phyloP scores from a whole-genome alignment of 73 alveolate species.

The Symbiodinium natans region DNA sequence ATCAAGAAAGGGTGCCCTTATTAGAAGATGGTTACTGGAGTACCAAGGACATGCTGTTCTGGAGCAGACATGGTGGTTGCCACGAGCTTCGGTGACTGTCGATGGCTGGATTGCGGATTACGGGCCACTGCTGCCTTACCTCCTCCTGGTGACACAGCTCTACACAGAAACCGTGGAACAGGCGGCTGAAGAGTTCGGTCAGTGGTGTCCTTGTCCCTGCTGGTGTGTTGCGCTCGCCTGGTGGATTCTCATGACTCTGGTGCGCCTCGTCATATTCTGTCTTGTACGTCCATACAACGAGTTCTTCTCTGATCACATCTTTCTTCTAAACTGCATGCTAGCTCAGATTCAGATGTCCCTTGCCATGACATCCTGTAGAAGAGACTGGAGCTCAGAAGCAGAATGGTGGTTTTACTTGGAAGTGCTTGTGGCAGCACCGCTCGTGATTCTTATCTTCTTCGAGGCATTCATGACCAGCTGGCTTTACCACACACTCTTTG shows the following conservation, averaged over 20 bases:
- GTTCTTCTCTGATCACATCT: slow-evolving; percentile 45
- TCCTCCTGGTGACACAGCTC: slow-evolving; percentile 8
- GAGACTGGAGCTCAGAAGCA: not conserved
- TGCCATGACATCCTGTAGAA: not conserved
- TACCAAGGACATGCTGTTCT: too few relatives aligned
- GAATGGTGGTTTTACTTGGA: not conserved
- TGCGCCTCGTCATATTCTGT: not conserved
- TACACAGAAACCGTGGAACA: not conserved
- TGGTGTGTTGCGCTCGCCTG: not conserved
- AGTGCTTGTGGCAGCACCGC: not conserved
- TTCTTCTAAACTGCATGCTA: slow-evolving; percentile 38
- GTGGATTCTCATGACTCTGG: not conserved
- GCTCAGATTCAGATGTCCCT: slow-evolving; percentile 56
- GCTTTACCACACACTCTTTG: slow-evolving; percentile 48
- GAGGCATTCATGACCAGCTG: slow-evolving; percentile 63
- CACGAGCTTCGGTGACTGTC: not conserved
- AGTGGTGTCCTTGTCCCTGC: too few relatives aligned
- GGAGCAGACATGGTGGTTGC: slow-evolving; percentile 17
- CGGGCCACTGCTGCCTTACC: slow-evolving; percentile 37
- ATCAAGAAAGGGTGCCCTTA: too few relatives aligned
- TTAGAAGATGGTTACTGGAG: too few relatives aligned
- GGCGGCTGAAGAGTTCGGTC: too few relatives aligned
- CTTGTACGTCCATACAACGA: not conserved
- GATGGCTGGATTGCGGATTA: not conserved
- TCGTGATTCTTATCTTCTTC: not conserved